Base-by-base conservation (phyloP, 306 rosid species). In the Inga laurina region DNA sequence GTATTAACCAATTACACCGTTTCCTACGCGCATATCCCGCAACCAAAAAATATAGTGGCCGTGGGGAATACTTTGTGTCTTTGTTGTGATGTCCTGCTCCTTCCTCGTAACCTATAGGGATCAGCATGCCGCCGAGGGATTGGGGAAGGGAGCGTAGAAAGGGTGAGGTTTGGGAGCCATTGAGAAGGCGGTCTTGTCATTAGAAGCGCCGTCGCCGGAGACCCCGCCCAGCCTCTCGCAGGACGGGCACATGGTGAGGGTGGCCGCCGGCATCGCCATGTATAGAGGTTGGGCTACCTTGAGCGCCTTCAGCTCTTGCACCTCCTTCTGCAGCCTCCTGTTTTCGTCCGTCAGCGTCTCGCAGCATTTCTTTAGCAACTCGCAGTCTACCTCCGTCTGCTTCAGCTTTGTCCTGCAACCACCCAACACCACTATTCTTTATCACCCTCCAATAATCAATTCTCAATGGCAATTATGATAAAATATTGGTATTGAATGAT, bases 371-470 rank as follows among this genome's bases (percentile, higher is more conserved):
- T 96, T 96, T 68, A 96, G 85, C 71, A 92, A 89, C 81, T 96
- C 99, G 49, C 94, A 96, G 44, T 96, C 98, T 72, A 94, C 94
- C 80, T 96, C 99, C 3, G 99, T 96, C 81, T 96, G 99, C 89
- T 96, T 96, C 79, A 96, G 91, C 89, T 96, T 96, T 65, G 99
- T 96, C 87, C 99, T 95, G 91, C 39, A 54, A 54, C 48, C 59
- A 74, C 49, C 74, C 74, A 19, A 35, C 7, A 1, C 16, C 21
- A 15, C 44, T 15, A 14, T 65, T 65, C 71, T 32, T 34, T 34
- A 65, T 62, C 69, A 62, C 6, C 39, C 39, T 27, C 39, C 39
- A 10, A 10, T 22, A 39, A 39, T 39, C 7, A 39, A 6, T 39
- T 39, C 43, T 39, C 43, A 39, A 5, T 6, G 43, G 6, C 43